phyloP scores from a whole-genome alignment of 106 monocot species.

The Phalaenopsis equestris region DNA sequence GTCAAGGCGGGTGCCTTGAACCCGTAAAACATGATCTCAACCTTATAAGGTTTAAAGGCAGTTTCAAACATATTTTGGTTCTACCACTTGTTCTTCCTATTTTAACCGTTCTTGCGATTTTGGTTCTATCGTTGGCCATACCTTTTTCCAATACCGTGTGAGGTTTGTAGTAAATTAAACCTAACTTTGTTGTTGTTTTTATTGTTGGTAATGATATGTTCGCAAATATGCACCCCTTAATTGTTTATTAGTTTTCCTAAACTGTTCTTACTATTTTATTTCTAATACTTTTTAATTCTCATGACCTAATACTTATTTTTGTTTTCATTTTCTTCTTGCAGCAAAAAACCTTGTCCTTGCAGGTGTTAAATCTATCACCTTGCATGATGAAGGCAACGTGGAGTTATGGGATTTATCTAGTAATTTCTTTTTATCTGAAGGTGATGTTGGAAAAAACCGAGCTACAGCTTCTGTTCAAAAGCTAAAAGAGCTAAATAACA shows the following conservation, averaged over 20 bases:
- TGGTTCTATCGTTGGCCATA: too few relatives aligned
- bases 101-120: not conserved
- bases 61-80: not conserved
- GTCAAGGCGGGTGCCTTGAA: too few relatives aligned
- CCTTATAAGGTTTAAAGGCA: not conserved
- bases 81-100: not conserved
- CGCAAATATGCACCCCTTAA: not conserved
- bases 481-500: slow-evolving; percentile 78
- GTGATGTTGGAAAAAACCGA: slow-evolving; percentile 64
- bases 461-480: slow-evolving; percentile 66
- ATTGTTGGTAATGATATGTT: not conserved
- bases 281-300: not conserved
- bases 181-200: not conserved
- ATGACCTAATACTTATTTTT: not conserved
- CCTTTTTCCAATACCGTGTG: not conserved
- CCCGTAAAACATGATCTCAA: too few relatives aligned
- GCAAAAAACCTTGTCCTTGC: slow-evolving; percentile 88
- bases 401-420: slow-evolving; percentile 77
- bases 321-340: slow-evolving; percentile 24
- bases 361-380: slow-evolving; percentile 68
- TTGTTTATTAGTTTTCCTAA: not conserved
- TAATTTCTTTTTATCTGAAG: slow-evolving; percentile 72
- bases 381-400: slow-evolving; percentile 61
- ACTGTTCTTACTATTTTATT: not conserved
- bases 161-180: not conserved